Evolutionary conservation across 495 filamentous ascomycete species (phyloP).

Genomic region (Aspergillus kassunensis): DNA sequence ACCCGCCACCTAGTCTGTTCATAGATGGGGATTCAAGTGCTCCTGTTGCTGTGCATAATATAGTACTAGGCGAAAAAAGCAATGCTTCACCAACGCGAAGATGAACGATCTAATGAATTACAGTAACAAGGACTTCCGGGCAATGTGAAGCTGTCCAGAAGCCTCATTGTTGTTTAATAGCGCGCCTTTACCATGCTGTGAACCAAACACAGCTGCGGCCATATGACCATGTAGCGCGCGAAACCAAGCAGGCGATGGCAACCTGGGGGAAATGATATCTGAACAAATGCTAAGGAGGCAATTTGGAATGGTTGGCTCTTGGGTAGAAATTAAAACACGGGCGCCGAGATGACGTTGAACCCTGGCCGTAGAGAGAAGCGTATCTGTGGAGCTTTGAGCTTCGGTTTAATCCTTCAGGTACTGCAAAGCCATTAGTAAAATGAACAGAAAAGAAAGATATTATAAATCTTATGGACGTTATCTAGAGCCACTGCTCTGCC

Average conservation of each 20-base stretch:
- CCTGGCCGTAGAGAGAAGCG: slow-evolving; percentile 59
- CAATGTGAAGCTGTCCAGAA: no score
- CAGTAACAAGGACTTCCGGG: no score
- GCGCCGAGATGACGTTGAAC: slow-evolving; percentile 35
- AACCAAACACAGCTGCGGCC: slow-evolving; percentile 43
- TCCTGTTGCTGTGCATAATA: no score
- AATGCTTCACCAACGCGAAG: slow-evolving; percentile 59
- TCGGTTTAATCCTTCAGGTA: slow-evolving; percentile 44
- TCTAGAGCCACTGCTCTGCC: slow-evolving; percentile 55
- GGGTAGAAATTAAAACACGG: slow-evolving; percentile 67
- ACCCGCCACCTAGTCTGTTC: no score
- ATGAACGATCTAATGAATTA: slow-evolving; percentile 44
- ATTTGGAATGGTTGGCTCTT: slow-evolving; percentile 73
- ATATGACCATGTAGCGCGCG: slow-evolving; percentile 56
- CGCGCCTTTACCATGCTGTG: no score
- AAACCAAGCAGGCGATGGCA: slow-evolving; percentile 69
- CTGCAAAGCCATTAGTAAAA: slow-evolving; percentile 22
- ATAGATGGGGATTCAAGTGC: no score
- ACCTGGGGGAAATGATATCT: slow-evolving; percentile 69
- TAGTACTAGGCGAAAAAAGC: slow-evolving; percentile 59
- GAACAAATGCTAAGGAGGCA: slow-evolving; percentile 66
- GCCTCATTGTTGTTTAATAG: no score
- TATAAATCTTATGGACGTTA: slow-evolving; percentile 53
- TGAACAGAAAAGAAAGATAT: background rate
- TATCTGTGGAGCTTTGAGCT: slow-evolving; percentile 54